Evolutionary conservation across 1,284 basidiomycete genomes (phyloP), one percentile per base, ranked within the genome.

Genomic region (Binderoboletus segoi): DNA sequence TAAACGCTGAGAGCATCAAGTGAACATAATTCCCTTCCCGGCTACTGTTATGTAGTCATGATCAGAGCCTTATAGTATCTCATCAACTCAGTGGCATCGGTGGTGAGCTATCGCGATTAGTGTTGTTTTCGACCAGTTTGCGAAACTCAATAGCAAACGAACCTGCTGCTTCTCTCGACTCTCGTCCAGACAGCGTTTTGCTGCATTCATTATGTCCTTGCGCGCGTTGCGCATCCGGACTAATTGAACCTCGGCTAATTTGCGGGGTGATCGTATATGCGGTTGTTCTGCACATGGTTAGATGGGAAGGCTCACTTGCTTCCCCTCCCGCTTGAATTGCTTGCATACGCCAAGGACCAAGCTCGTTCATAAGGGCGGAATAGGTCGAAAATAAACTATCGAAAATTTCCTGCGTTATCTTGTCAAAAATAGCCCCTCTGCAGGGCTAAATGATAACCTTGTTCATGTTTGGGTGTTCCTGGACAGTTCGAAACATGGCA

Each of bases 41-140:
- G 26, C 15, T 8, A 11, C 24, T 21, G 16, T 69, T 56, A 71
- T 20, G 45, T 49, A 18, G 68, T 61, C 47, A 69, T 63, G 46
- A 80, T 62, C 23, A 79, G 55, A 41, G 76, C 69, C 56, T 80
- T 80, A 60, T 79, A 80, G 52, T 77, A 71, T 47, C 74, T 80
- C 63, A 81, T 77, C 51, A 79, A 67, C 18, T 71, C 72, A 20
- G 72, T 67, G 8, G 78, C 77, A 59, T 80, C 78, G 43, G 68
- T 69, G 5, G 73, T 75, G 30, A 79, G 62, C 79, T 80, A 51
- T 53, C 16, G 42, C 26, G 15, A 49, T 59, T 21, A 50, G 38
- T 42, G 49, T 42, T 18, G 16, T 47, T 38, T 49, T 28, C 16
- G 45, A 48, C 28, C n/a, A 53, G 51, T 40, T 21, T 38, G 21